A percentile compares a stretch with the other conserved stretches of the same genome.
Evolutionary conservation across 2,329 filamentous ascomycete species (phyloP).

Genomic region (Phoma herbarum): DNA sequence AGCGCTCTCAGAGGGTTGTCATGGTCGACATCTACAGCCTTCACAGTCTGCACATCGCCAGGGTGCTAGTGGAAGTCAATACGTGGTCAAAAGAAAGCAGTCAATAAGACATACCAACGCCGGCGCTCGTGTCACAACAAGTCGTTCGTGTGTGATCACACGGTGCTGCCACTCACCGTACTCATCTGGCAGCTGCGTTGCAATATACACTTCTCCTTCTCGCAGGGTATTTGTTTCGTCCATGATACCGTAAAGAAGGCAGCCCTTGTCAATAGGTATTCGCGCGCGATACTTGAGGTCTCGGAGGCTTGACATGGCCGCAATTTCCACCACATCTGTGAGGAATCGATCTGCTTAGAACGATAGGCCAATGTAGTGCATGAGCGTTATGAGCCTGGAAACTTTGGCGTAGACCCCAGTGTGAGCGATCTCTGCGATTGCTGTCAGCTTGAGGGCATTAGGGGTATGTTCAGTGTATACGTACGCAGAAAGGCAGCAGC

Average conservation of each 20-base stretch:
- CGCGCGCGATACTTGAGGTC: slow-evolving; percentile 80
- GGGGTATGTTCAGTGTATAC: background rate
- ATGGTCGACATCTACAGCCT: slow-evolving; percentile 66
- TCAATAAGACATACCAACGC: slow-evolving; percentile 60
- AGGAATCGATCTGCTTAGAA: slow-evolving; percentile 76
- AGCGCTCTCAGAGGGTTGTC: slow-evolving; percentile 69
- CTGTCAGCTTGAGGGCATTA: background rate
- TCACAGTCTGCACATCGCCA: slow-evolving; percentile 76
- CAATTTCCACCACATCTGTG: slow-evolving; percentile 73
- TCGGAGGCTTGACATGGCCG: slow-evolving; percentile 74
- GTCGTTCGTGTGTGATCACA: slow-evolving; percentile 37
- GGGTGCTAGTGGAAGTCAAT: slow-evolving; percentile 61
- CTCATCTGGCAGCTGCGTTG: slow-evolving; percentile 57
- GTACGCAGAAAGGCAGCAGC: slow-evolving; percentile 69
- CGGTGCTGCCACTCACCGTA: slow-evolving; percentile 24
- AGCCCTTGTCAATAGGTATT: slow-evolving; percentile 74
- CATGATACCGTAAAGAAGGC: slow-evolving; percentile 84
- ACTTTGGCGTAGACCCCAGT: slow-evolving; percentile 70
- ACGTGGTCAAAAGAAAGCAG: no score
- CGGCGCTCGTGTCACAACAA: slow-evolving; percentile 80
- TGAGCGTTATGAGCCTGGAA: slow-evolving; percentile 67
- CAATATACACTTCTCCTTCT: slow-evolving; percentile 74
- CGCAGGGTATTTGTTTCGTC: slow-evolving; percentile 77
- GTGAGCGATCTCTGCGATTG: slow-evolving; percentile 58
- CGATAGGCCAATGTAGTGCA: slow-evolving; percentile 67